phyloP scores from a whole-genome alignment of 108 stramenopile genomes.

The Discostella pseudostelligera region DNA sequence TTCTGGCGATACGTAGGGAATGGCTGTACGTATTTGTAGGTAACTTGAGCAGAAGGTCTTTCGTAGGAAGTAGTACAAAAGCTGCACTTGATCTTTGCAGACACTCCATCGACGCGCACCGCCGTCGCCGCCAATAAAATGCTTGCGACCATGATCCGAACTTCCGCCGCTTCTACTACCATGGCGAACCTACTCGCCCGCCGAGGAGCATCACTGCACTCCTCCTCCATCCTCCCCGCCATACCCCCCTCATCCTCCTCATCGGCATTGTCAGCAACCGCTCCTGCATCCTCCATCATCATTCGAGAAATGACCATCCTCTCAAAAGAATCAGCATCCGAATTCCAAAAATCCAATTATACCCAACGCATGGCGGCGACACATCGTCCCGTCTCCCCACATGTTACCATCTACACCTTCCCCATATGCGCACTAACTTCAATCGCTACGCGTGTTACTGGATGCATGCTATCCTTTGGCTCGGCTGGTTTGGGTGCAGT shows the following conservation, averaged over 20 bases:
- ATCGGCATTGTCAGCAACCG: background rate
- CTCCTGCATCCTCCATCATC: constrained; percentile 6
- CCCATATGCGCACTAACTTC: constrained; percentile 85
- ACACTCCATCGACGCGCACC: too few species aligned
- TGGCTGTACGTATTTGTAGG: too few species aligned
- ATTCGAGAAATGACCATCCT: constrained; percentile 71
- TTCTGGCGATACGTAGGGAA: too few species aligned
- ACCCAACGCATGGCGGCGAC: constrained; percentile 76
- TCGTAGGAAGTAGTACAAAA: too few species aligned
- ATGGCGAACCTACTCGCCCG: too few species aligned
- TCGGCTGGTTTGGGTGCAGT: constrained; percentile 72
- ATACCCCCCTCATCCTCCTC: background rate
- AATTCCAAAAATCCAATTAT: constrained; percentile 89
- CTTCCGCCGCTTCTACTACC: too few species aligned
- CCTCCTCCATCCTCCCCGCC: background rate
- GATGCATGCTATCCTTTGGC: constrained; percentile 79
- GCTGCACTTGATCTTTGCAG: too few species aligned
- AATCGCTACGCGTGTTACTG: constrained; percentile 94
- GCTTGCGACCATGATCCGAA: too few species aligned
- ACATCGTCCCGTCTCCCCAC: constrained; percentile 91
- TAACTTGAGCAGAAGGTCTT: too few species aligned
- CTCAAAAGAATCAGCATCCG: constrained; percentile 73
- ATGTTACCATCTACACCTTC: constrained; percentile 94
- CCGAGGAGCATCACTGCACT: too few species aligned
- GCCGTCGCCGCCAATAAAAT: too few species aligned